These are phyloP conservation scores for Chlamydomonas sphaeroides DNA, from an alignment of 139 green algal species.

Conservation along the genomic window DNA sequence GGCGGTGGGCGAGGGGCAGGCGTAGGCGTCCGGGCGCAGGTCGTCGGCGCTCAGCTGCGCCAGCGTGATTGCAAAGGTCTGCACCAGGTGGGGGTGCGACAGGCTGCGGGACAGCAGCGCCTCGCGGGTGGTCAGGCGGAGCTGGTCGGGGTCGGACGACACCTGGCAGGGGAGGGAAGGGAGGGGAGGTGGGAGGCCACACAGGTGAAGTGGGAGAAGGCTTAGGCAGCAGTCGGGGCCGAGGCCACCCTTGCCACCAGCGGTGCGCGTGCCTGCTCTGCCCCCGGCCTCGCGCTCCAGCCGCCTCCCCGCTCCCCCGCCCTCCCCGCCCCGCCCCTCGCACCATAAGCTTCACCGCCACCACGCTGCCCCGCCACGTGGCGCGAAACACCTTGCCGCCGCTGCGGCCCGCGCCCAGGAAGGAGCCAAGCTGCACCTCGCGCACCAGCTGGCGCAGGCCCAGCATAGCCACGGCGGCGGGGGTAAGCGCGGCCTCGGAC, in stretches of 20 bases:
- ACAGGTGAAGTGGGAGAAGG: too few species aligned
- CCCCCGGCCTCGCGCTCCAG: too few species aligned
- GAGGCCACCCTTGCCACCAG: too few species aligned
- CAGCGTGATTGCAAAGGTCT: neutral
- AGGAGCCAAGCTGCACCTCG: neutral
- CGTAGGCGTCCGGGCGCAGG: neutral
- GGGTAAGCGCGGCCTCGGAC: too few species aligned
- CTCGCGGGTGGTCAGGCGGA: neutral
- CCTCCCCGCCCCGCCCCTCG: too few species aligned
- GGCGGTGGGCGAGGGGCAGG: too few species aligned
- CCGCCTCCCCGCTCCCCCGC: too few species aligned
- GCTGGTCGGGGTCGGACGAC: neutral
- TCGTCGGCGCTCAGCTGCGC: neutral
- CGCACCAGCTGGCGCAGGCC: neutral
- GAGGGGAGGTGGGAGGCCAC: neutral
- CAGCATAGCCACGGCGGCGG: too few species aligned
- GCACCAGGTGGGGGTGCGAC: neutral
- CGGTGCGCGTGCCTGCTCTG: too few species aligned
- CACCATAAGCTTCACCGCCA: neutral
- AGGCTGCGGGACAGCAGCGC: neutral
- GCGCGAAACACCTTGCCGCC: neutral
- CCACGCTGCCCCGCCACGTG: neutral
- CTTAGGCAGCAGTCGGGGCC: too few species aligned
- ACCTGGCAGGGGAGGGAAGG: neutral
- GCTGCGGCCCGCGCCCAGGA: neutral